phyloP scores from a whole-genome alignment of 2,329 filamentous ascomycete genomes.

The Achaetomium macrosporum region DNA sequence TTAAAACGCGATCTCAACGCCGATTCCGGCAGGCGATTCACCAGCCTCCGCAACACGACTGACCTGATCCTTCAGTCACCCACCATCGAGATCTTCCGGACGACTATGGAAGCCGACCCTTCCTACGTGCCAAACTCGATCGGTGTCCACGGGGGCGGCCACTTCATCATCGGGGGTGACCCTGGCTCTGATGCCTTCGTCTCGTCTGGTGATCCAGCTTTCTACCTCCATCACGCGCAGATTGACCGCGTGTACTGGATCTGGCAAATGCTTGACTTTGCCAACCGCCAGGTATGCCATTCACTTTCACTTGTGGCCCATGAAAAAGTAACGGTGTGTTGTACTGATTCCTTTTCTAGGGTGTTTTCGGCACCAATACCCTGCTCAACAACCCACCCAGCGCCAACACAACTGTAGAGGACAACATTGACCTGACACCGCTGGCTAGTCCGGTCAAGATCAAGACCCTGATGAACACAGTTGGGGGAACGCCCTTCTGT shows the following conservation, averaged over 20 bases:
- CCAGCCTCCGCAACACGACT: constrained; percentile 31
- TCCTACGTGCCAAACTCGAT: constrained; percentile 24
- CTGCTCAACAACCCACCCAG: constrained; percentile 37
- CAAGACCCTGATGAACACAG: constrained; percentile 35
- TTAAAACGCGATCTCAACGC: constrained; percentile 38
- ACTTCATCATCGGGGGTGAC: constrained; percentile 31
- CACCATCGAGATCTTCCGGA: constrained; percentile 36
- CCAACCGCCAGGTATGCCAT: constrained; percentile 22
- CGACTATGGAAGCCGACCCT: constrained; percentile 27
- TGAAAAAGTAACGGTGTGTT: too few species aligned
- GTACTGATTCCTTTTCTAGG: too few species aligned
- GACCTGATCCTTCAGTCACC: constrained; percentile 33
- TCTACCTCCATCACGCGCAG: constrained; percentile 24
- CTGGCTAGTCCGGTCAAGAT: constrained; percentile 33
- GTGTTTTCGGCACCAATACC: constrained; percentile 38
- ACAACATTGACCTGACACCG: constrained; percentile 30
- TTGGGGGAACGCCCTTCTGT: constrained; percentile 38
- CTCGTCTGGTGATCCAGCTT: constrained; percentile 22
- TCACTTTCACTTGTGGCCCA: too few species aligned
- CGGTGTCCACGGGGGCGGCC: constrained; percentile 34
- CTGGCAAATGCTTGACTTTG: constrained; percentile 26
- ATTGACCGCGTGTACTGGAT: constrained; percentile 24
- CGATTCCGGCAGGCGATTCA: constrained; percentile 27
- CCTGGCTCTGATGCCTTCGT: constrained; percentile 22
- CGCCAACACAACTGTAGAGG: constrained; percentile 38